These are phyloP conservation scores for Linum tenue DNA, from an alignment of 345 rosid genomes.

Conservation along the genomic window DNA sequence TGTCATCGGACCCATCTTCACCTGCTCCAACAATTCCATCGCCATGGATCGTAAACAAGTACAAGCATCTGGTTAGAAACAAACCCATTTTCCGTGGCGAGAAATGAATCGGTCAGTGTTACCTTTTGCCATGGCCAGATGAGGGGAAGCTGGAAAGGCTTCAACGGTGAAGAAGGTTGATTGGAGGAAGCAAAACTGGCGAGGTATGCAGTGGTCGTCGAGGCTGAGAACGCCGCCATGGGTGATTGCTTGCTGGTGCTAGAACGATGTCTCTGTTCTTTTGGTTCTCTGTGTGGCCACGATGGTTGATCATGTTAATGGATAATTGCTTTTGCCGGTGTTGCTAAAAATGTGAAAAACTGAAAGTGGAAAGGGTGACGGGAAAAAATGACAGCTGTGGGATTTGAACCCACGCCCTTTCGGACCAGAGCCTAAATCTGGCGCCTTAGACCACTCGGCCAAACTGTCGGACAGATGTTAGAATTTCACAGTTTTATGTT, in stretches of 20 bases:
- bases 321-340: too few relatives aligned
- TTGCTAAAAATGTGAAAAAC: neutral
- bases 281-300: too few relatives aligned
- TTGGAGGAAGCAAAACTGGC: constrained; percentile 33
- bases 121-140: constrained; percentile 86
- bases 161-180: constrained; percentile 30
- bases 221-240: constrained; percentile 46
- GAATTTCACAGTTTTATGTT: too few relatives aligned
- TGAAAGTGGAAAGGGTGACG: neutral
- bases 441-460: constrained; percentile 99
- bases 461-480: constrained; percentile 33
- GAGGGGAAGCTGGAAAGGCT: constrained; percentile 52
- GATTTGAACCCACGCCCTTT: constrained; percentile 99
- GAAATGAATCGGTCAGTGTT: neutral
- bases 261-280: neutral
- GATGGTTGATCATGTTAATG: too few relatives aligned
- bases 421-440: constrained; percentile 99
- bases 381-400: constrained; percentile 73
- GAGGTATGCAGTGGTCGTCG: constrained; percentile 21
- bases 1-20: constrained; percentile 73
- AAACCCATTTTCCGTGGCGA: neutral
- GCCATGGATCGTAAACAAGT: neutral
- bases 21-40: constrained; percentile 23
- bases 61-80: neutral
- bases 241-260: neutral